Conservation (phyloP, 192 early-diverging fungal genomes). For the Backusella macrospora region DNA sequence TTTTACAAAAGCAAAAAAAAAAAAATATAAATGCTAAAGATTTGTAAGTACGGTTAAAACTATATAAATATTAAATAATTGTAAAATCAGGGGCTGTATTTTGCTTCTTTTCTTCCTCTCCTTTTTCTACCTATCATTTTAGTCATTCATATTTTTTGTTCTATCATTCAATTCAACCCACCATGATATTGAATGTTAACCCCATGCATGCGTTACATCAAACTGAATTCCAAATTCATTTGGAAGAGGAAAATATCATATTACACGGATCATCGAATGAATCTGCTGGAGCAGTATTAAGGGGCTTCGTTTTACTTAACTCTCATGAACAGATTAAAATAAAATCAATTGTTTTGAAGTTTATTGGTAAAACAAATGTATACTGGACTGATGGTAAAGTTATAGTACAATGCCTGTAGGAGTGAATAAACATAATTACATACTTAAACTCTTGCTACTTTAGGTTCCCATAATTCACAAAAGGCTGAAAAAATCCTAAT, state of each 20-base stretch:
- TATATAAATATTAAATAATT: background rate
- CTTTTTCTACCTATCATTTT: constrained; percentile 3
- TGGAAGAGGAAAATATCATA: constrained; percentile 39
- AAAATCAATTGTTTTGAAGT: constrained; percentile 50
- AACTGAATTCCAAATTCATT: constrained; percentile 34
- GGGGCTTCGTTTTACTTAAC: constrained; percentile 53
- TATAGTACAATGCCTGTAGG: background rate
- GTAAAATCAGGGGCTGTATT: background rate
- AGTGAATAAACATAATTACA: background rate
- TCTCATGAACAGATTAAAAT: constrained; percentile 52
- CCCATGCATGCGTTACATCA: constrained; percentile 24
- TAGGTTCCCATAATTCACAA: constrained; percentile 28
- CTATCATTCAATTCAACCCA: constrained; percentile 7
- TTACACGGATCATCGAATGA: constrained; percentile 46
- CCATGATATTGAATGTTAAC: constrained; percentile 22
- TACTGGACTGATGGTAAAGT: constrained; percentile 47
- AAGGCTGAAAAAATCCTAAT: constrained; percentile 43
- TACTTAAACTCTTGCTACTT: background rate
- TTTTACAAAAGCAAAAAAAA: constrained; percentile 5
- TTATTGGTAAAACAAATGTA: constrained; percentile 57
- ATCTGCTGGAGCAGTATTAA: constrained; percentile 51
- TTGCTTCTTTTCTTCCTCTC: background rate
- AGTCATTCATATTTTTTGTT: background rate
- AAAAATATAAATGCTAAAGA: constrained; percentile 9
- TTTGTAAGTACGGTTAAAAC: background rate